Conservation (phyloP, 1,139 yeast species). For the Taphrina deformans region DNA sequence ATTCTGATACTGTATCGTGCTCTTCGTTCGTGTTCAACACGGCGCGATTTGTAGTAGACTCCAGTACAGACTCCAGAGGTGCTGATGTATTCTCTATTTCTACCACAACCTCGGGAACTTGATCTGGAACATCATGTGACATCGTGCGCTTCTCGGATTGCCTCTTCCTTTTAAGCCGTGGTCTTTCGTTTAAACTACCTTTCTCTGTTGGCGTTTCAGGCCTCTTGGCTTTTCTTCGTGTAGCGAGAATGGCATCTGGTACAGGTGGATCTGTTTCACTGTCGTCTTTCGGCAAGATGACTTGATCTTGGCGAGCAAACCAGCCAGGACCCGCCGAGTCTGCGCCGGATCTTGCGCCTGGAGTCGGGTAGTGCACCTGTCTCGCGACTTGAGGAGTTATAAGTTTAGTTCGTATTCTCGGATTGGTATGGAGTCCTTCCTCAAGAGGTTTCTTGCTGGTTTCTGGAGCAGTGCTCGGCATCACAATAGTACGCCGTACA, state of each 20-base stretch:
- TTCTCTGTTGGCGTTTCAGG: neutral
- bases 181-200: neutral
- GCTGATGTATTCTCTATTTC: neutral
- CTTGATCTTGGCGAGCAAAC: conserved; percentile 11
- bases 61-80: neutral
- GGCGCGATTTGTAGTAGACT: too few species aligned
- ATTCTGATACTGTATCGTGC: neutral
- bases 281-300: neutral
- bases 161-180: neutral
- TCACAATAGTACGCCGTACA: neutral
- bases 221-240: neutral
- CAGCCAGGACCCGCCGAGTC: conserved; percentile 1
- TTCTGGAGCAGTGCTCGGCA: neutral
- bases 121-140: neutral
- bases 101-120: neutral
- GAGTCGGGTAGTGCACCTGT: neutral
- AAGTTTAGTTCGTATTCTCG: neutral
- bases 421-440: too few species aligned
- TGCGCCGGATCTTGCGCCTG: neutral
- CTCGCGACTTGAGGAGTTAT: neutral
- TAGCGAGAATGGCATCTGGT: neutral
- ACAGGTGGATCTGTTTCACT: neutral
- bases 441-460: too few species aligned
- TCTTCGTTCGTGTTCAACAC: neutral
- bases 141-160: neutral